Base-by-base conservation (phyloP, 768 basidiomycete species). In the Multifurca ochricompacta region DNA sequence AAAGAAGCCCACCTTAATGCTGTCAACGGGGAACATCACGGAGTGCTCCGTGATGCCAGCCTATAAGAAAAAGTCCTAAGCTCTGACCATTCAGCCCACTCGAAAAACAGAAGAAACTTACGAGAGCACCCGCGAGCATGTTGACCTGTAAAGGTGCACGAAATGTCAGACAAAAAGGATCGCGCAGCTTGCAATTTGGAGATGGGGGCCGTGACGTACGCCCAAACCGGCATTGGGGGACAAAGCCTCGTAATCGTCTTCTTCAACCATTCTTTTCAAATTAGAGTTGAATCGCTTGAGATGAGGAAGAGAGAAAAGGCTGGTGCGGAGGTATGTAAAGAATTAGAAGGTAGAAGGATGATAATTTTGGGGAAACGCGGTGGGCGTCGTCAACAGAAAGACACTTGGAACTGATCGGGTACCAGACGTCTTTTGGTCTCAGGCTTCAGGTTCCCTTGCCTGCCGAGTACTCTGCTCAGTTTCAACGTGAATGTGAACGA, bases 41-140 rank as follows among this genome's bases (percentile, higher is more conserved):
- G 93, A 89, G 73, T 99, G 96, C 69, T 99, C 96, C 50, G 94
- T 93, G 63, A 99, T 98, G 57, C 96, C 96, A 63, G 96, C 96
- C 93, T 95, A 67, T 23, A 54, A 51, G 53, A 50, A 50, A 48
- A 53, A 16, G 27, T 41, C 13, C 19, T n/a, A 34, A 28, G 36
- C 42, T 54, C 31, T 16, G 35, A 37, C 39, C 13, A 27, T 35
- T 44, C 11, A 19, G 37, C 44, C 32, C 16, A 18, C 10, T 5
- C 16, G n/a, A 8, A 3, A 9, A 23, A 39, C 25, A 11, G 11
- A 52, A 36, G 55, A 42, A 37, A 78, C 89, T 74, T 67, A 94
- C 93, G 69, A 98, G 73, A 48, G 93, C 93, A 58, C 96, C 96
- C 21, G 96, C 96, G 64, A 92, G 71, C 96, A 98, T 98, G 71